Conservation (phyloP, 2,329 filamentous ascomycete species). For the Neopestalotiopsis clavispora region DNA sequence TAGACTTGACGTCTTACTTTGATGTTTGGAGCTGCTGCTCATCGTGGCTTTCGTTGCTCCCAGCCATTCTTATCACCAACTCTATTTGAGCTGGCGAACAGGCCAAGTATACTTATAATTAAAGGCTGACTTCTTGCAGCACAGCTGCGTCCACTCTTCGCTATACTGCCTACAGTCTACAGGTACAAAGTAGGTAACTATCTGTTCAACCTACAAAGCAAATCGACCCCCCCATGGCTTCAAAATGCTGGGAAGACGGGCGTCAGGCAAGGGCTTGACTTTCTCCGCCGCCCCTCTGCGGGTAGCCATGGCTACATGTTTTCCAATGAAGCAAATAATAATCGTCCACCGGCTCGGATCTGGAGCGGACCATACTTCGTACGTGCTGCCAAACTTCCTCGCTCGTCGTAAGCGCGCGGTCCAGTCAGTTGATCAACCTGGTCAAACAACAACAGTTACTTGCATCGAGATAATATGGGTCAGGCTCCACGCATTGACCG, state of each 20-base stretch:
- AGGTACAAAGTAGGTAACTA: background rate
- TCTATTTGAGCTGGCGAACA: background rate
- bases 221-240: background rate
- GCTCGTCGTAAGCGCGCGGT: background rate
- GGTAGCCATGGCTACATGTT: background rate
- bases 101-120: background rate
- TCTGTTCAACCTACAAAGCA: background rate
- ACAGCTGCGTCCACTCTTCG: background rate
- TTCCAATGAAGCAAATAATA: background rate
- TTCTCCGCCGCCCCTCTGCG: background rate
- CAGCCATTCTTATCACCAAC: background rate
- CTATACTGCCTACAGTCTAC: background rate
- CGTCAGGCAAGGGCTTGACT: background rate
- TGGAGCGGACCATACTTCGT: too few species aligned
- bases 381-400: background rate
- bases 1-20: background rate
- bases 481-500: background rate
- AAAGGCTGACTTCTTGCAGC: background rate
- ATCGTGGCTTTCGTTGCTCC: background rate
- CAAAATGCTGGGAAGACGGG: background rate
- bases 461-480: background rate
- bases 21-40: background rate
- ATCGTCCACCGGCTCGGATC: background rate
- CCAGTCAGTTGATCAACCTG: background rate
- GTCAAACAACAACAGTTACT: background rate